phyloP scores from a whole-genome alignment of 139 green algal genomes.

The Tetraselmis striata region DNA sequence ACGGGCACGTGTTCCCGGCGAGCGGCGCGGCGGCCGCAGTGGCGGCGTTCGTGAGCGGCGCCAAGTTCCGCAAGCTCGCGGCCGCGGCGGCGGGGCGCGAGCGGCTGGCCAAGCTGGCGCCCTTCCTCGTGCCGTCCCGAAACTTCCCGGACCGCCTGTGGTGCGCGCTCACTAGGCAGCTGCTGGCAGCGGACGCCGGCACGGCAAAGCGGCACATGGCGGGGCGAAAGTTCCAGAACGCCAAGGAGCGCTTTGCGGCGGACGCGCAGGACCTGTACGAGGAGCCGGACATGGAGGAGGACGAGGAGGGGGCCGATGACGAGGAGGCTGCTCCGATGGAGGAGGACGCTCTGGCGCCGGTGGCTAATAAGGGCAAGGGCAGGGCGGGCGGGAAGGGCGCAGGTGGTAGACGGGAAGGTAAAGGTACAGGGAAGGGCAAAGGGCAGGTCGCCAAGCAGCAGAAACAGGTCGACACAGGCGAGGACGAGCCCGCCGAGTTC shows the following conservation, averaged over 20 bases:
- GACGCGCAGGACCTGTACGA: not conserved
- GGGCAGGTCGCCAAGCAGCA: too few relatives aligned
- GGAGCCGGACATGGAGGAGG: not conserved
- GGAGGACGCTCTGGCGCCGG: too few relatives aligned
- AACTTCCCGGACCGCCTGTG: not conserved
- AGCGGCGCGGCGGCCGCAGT: not conserved
- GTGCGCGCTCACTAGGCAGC: not conserved
- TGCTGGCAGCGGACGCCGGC: not conserved
- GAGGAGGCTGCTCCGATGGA: not conserved
- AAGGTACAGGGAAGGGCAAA: too few relatives aligned
- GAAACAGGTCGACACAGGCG: too few relatives aligned
- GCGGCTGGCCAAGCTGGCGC: not conserved
- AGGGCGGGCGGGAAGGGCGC: too few relatives aligned
- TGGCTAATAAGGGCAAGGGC: too few relatives aligned
- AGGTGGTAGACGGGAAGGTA: too few relatives aligned
- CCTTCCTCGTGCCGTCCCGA: not conserved
- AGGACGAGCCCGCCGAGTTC: not conserved
- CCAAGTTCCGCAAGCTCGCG: not conserved
- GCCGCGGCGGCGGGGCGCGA: too few relatives aligned
- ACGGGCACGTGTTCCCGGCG: not conserved
- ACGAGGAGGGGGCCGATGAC: not conserved
- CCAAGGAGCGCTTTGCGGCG: not conserved
- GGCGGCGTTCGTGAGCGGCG: not conserved
- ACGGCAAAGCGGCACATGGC: not conserved
- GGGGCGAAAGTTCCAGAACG: not conserved